Evolutionary conservation across 1,284 basidiomycete species (phyloP).

Genomic region (Taiwanofungus camphoratus): DNA sequence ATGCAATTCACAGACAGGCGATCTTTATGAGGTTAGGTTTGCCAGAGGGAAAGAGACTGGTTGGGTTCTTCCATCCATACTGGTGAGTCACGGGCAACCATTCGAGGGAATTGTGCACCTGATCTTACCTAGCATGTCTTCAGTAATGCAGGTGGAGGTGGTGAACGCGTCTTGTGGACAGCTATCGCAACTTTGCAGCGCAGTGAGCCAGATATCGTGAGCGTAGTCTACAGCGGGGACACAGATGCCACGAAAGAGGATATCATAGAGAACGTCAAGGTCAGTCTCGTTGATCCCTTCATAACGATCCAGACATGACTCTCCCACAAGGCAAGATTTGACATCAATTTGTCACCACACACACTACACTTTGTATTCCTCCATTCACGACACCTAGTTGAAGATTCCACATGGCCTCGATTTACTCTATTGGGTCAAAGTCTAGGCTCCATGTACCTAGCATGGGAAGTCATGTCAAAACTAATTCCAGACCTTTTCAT

Average conservation of each 20-base stretch:
- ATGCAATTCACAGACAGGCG: not conserved
- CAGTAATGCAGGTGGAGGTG: constrained; percentile 96
- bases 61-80: constrained; percentile 95
- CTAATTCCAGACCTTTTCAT: constrained; percentile 88
- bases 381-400: constrained; percentile 64
- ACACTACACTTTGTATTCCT: constrained; percentile 80
- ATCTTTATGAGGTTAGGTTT: constrained; percentile 9
- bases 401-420: constrained; percentile 78
- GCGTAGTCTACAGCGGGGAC: constrained; percentile 90
- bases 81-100: constrained; percentile 52
- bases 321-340: constrained; percentile 69
- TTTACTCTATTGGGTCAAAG: constrained; percentile 94
- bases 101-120: constrained; percentile 22
- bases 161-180: constrained; percentile 94
- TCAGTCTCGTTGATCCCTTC: constrained; percentile 27
- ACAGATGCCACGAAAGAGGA: constrained; percentile 71
- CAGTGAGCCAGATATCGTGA: constrained; percentile 65
- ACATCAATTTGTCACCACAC: constrained; percentile 63
- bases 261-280: constrained; percentile 82
- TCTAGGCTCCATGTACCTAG: constrained; percentile 80
- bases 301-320: not conserved
- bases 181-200: constrained; percentile 80
- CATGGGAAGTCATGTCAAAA: constrained; percentile 71
- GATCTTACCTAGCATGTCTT: constrained; percentile 32
- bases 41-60: constrained; percentile 35